A percentile compares a stretch with the other conserved stretches of the same genome.
These are phyloP conservation scores for Catunica adiposa DNA, from an alignment of 2,329 filamentous ascomycete species.

Conservation along the genomic window DNA sequence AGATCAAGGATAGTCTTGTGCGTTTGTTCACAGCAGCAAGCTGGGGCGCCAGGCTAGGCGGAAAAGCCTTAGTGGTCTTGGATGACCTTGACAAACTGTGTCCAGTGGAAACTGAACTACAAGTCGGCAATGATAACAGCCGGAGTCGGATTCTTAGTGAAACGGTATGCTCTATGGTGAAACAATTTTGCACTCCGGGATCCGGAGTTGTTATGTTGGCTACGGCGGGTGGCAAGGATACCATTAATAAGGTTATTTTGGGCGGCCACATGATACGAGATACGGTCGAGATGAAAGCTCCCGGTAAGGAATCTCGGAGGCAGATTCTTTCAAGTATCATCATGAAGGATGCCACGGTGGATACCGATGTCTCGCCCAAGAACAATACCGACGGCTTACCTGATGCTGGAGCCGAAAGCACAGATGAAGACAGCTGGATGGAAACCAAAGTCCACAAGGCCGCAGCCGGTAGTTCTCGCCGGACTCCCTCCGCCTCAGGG, in stretches of 20 bases:
- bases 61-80: slow-evolving; percentile 67
- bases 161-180: slow-evolving; percentile 63
- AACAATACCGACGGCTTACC: slow-evolving; percentile 41
- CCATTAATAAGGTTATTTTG: slow-evolving; percentile 75
- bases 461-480: not conserved
- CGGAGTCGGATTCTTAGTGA: slow-evolving; percentile 87
- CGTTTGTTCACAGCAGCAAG: slow-evolving; percentile 75
- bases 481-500: slow-evolving; percentile 15
- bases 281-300: slow-evolving; percentile 75
- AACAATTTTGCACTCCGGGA: slow-evolving; percentile 65
- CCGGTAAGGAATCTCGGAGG: slow-evolving; percentile 76
- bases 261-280: slow-evolving; percentile 86
- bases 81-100: slow-evolving; percentile 91
- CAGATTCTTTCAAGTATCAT: slow-evolving; percentile 71
- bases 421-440: slow-evolving; percentile 50
- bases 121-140: slow-evolving; percentile 85
- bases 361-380: slow-evolving; percentile 19
- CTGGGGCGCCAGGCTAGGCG: slow-evolving; percentile 79
- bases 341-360: slow-evolving; percentile 24
- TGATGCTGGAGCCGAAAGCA: slow-evolving; percentile 23
- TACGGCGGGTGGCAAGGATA: slow-evolving; percentile 85
- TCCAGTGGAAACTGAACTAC: slow-evolving; percentile 82
- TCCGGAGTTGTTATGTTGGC: slow-evolving; percentile 74
- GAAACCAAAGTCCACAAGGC: slow-evolving; percentile 43
- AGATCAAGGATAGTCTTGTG: slow-evolving; percentile 75